Conservation (phyloP, 176 grass and related monocot species). For the Carex cristatella region DNA sequence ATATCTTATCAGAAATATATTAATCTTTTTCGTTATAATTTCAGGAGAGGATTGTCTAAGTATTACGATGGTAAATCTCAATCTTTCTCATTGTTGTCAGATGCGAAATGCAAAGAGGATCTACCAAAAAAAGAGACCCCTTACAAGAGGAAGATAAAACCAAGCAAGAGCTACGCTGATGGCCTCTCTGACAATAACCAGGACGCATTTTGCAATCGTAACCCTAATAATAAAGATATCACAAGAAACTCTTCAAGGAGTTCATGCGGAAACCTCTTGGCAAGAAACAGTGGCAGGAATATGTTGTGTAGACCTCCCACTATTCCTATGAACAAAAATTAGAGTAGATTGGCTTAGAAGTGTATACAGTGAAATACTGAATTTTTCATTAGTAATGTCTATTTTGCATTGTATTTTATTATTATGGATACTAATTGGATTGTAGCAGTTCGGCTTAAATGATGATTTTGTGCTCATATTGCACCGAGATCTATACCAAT, state of each 20-base stretch:
- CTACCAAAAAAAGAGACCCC: constrained; percentile 53
- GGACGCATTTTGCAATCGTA: not conserved
- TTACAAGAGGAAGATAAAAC: constrained; percentile 41
- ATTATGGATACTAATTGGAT: not conserved
- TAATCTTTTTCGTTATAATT: not conserved
- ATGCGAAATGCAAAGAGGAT: constrained; percentile 60
- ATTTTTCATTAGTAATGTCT: not conserved
- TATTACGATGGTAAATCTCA: constrained; percentile 87
- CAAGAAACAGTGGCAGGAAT: constrained; percentile 29
- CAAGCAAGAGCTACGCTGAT: constrained; percentile 38
- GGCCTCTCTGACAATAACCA: constrained; percentile 37
- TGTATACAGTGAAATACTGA: not conserved
- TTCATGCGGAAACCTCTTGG: constrained; percentile 60
- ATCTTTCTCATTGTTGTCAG: constrained; percentile 60
- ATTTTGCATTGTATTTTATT: not conserved
- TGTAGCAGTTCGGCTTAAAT: not conserved
- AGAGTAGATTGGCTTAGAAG: constrained; percentile 36
- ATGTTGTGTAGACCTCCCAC: constrained; percentile 45
- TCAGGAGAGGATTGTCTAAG: constrained; percentile 69
- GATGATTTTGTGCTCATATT: not conserved
- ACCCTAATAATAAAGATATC: constrained; percentile 15
- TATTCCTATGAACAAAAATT: constrained; percentile 53
- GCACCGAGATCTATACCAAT: not conserved
- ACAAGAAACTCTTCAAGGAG: constrained; percentile 15
- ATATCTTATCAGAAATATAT: not conserved